Percentiles rank a stretch among this genome's conserved stretches.
Conservation (phyloP, 1,139 yeast species). For the Yamadazyma friedrichii region DNA sequence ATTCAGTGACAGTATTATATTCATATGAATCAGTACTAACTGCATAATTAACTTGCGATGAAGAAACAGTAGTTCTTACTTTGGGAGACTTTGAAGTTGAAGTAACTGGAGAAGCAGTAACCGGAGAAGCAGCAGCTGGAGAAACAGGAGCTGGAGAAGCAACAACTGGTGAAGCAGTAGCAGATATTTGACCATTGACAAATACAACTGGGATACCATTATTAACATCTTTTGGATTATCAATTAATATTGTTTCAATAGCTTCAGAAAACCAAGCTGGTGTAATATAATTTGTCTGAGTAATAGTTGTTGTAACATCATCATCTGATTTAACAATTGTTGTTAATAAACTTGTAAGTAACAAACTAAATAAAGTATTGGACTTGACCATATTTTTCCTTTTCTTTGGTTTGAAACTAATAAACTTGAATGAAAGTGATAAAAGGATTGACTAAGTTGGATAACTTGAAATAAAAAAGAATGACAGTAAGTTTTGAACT, state of each 20-base stretch:
- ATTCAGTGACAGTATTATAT: conserved; percentile 8
- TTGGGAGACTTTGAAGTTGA: conserved; percentile 2
- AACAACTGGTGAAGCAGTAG: not conserved
- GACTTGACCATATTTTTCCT: not conserved
- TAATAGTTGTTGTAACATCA: conserved; percentile 22
- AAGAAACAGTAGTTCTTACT: conserved; percentile 4
- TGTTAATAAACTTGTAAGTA: conserved; percentile 1
- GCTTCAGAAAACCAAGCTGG: conserved; percentile 27
- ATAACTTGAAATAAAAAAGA: conserved; percentile 1
- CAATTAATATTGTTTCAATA: conserved; percentile 22
- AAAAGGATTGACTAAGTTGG: conserved; percentile 6
- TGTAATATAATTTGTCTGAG: conserved; percentile 31
- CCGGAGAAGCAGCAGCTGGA: not conserved
- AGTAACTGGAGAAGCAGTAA: not conserved
- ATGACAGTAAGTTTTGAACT: not conserved
- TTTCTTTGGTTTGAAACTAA: not conserved
- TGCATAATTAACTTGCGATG: conserved; percentile 8
- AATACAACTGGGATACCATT: conserved; percentile 35
- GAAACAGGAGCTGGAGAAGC: conserved; percentile 3
- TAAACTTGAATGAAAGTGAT: not conserved
- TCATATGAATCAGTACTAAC: conserved; percentile 8
- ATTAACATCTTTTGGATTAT: conserved; percentile 21
- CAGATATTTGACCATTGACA: conserved; percentile 24
- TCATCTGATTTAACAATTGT: conserved; percentile 11
- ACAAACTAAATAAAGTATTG: not conserved